Percentiles rank a stretch among this genome's conserved stretches.
phyloP scores from a whole-genome alignment of 208 protist genomes.

The Leishmania tarentolae region DNA sequence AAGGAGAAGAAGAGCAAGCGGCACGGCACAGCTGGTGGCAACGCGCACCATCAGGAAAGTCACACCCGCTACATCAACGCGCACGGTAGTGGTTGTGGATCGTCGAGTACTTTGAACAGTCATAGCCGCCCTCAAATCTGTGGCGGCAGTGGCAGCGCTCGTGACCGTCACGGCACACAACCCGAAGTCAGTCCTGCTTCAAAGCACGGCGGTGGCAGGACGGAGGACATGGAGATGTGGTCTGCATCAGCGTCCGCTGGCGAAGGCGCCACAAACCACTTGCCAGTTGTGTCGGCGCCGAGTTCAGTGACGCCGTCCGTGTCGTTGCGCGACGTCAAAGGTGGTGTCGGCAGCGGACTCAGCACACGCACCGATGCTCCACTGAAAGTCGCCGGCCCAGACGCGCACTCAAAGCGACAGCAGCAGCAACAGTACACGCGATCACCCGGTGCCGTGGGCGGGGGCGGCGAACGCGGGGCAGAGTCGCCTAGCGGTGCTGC shows the following conservation, averaged over 20 bases:
- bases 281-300: not conserved
- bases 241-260: too few species aligned
- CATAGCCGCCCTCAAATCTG: conserved; percentile 9
- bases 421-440: conserved; percentile 5
- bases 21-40: not conserved
- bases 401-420: not conserved
- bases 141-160: conserved; percentile 5
- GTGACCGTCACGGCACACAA: not conserved
- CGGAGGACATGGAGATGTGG: not conserved
- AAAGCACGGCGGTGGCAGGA: not conserved
- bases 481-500: not conserved
- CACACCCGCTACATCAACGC: not conserved
- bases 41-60: conserved; percentile 11
- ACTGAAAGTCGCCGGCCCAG: not conserved
- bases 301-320: not conserved
- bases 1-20: conserved; percentile 40
- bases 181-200: not conserved
- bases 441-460: not conserved
- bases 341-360: not conserved
- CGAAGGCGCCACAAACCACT: not conserved
- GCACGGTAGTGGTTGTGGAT: not conserved
- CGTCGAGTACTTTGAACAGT: conserved; percentile 7
- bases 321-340: not conserved
- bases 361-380: not conserved
- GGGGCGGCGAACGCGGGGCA: not conserved